phyloP scores from a whole-genome alignment of 2,329 filamentous ascomycete genomes.

The Apiospora koreana region DNA sequence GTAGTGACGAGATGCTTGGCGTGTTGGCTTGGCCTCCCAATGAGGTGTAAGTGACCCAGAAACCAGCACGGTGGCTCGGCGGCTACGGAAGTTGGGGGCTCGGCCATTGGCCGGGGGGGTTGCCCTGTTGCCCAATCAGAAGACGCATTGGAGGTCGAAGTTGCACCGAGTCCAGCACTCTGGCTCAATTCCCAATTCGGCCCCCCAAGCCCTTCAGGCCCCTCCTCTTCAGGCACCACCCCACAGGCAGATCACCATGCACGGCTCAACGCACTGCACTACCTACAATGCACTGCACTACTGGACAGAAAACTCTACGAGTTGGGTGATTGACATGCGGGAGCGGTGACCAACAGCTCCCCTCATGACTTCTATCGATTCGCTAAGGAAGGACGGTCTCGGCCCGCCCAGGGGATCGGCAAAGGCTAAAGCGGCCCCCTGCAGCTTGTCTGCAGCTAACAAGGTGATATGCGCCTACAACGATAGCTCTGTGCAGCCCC shows the following conservation, averaged over 20 bases:
- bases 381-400: neutral
- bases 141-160: neutral
- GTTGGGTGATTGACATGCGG: neutral
- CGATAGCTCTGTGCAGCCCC: neutral
- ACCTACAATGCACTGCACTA: neutral
- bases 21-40: neutral
- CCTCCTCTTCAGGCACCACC: neutral
- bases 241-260: constrained; percentile 1
- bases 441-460: neutral
- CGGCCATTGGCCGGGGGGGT: neutral
- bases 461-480: neutral
- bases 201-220: too few relatives aligned
- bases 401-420: constrained; percentile 1
- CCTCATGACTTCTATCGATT: neutral
- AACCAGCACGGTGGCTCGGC: neutral
- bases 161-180: neutral
- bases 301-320: neutral
- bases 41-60: constrained; percentile 2
- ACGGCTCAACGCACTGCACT: neutral
- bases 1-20: constrained; percentile 2
- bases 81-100: constrained; percentile 6
- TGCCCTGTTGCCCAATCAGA: neutral
- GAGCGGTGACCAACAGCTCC: neutral
- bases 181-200: neutral
- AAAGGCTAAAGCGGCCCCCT: neutral